Evolutionary conservation across 2,329 filamentous ascomycete genomes (phyloP).

Genomic region (Cryphonectria parasitica): DNA sequence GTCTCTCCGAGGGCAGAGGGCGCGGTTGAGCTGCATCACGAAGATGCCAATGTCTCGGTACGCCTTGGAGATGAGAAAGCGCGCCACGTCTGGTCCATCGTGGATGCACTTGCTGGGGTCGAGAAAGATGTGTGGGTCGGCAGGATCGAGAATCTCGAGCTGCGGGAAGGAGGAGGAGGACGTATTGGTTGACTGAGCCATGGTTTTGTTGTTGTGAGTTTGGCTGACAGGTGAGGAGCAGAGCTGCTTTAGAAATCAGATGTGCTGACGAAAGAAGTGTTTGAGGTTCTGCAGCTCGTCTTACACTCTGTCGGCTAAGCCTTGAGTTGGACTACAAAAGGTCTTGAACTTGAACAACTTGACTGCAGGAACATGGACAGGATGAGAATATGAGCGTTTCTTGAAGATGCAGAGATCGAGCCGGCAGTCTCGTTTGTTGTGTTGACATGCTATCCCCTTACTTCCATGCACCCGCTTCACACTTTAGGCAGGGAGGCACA

Average conservation of each 20-base stretch:
- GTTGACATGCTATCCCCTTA: neutral
- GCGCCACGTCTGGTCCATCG: slow-evolving; percentile 78
- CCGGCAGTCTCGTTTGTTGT: too few species aligned
- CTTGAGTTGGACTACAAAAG: neutral
- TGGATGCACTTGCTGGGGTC: slow-evolving; percentile 81
- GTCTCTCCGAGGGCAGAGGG: slow-evolving; percentile 73
- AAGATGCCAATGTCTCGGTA: slow-evolving; percentile 89
- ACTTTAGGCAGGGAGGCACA: neutral
- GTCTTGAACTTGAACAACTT: neutral
- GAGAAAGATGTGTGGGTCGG: slow-evolving; percentile 60
- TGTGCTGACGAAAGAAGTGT: neutral
- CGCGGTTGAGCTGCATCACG: slow-evolving; percentile 84
- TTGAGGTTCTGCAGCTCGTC: neutral
- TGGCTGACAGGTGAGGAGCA: neutral
- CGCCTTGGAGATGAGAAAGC: slow-evolving; percentile 79
- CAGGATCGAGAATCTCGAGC: slow-evolving; percentile 54
- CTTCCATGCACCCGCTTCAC: neutral
- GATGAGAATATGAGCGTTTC: too few species aligned
- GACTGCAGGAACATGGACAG: neutral
- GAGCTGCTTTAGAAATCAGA: neutral
- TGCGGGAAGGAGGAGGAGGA: slow-evolving; percentile 37
- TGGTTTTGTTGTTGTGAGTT: neutral
- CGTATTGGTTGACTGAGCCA: neutral
- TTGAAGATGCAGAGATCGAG: neutral
- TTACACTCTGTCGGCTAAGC: neutral